Conservation (phyloP, 176 grass and related monocot species). For the Lolium perenne region DNA sequence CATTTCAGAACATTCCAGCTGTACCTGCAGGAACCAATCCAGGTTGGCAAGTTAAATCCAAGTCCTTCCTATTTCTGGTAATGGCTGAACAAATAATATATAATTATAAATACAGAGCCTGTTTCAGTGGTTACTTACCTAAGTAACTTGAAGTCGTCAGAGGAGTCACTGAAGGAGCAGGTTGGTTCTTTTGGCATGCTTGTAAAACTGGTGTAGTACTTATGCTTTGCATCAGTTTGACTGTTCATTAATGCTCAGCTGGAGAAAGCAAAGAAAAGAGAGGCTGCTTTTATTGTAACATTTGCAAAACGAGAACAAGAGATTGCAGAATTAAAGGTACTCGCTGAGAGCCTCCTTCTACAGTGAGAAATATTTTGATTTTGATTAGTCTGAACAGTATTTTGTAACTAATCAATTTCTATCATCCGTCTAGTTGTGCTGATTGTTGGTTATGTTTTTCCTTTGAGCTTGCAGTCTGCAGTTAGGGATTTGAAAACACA, state of each 20-base stretch:
- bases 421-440: background rate
- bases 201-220: constrained; percentile 25
- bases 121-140: constrained; percentile 82
- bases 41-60: constrained; percentile 55
- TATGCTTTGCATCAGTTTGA: constrained; percentile 10
- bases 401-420: background rate
- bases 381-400: background rate
- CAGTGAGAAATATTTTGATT: constrained; percentile 9
- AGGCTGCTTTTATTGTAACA: constrained; percentile 96
- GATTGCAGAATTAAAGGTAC: constrained; percentile 94
- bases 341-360: background rate
- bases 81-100: constrained; percentile 6
- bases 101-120: constrained; percentile 67
- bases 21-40: constrained; percentile 66
- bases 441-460: constrained; percentile 18
- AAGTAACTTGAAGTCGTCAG: constrained; percentile 88
- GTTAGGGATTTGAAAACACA: constrained; percentile 97
- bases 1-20: constrained; percentile 84
- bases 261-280: constrained; percentile 99
- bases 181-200: constrained; percentile 43
- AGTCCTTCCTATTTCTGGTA: constrained; percentile 27
- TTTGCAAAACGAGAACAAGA: constrained; percentile 98
- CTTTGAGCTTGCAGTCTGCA: constrained; percentile 71
- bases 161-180: constrained; percentile 96
- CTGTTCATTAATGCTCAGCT: constrained; percentile 60